These are phyloP conservation scores for Colletotrichum sp. DNA, from an alignment of 2,329 filamentous ascomycete species.

Conservation along the genomic window DNA sequence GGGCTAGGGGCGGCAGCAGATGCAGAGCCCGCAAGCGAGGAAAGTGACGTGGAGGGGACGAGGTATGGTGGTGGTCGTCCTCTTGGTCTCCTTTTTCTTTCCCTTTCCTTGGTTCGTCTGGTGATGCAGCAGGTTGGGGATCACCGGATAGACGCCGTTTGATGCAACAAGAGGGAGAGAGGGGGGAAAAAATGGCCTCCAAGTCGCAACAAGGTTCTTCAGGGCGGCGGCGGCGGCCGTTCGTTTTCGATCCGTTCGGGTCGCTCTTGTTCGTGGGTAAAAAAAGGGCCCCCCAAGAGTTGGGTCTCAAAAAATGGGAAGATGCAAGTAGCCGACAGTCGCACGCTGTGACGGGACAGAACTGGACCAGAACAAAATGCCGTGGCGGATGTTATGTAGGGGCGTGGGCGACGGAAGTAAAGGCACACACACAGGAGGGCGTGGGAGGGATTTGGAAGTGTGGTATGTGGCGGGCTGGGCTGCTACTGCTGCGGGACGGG, in stretches of 20 bases:
- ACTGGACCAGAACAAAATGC: neutral
- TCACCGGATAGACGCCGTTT: neutral
- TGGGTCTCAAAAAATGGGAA: constrained; percentile 8
- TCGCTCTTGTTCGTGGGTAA: constrained; percentile 9
- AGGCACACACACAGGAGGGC: neutral
- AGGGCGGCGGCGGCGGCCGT: neutral
- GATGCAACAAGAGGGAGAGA: neutral
- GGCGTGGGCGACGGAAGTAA: neutral
- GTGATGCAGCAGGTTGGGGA: neutral
- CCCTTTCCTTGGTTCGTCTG: neutral
- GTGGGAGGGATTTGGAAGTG: constrained; percentile 3
- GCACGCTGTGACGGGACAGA: constrained; percentile 10
- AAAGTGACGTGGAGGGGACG: neutral
- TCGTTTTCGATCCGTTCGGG: constrained; percentile 11
- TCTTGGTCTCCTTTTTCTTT: neutral
- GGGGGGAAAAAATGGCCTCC: neutral
- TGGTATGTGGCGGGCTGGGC: constrained; percentile 8
- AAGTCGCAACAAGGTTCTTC: neutral
- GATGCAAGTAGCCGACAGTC: constrained; percentile 12
- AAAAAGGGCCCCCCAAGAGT: neutral
- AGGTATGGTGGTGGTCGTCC: neutral
- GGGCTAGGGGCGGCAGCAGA: constrained; percentile 9
- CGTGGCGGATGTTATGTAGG: constrained; percentile 21
- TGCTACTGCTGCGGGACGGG: constrained; percentile 8
- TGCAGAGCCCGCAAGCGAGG: constrained; percentile 11